phyloP scores from a whole-genome alignment of 2,329 filamentous ascomycete species.

The Gnomoniopsis sp. region DNA sequence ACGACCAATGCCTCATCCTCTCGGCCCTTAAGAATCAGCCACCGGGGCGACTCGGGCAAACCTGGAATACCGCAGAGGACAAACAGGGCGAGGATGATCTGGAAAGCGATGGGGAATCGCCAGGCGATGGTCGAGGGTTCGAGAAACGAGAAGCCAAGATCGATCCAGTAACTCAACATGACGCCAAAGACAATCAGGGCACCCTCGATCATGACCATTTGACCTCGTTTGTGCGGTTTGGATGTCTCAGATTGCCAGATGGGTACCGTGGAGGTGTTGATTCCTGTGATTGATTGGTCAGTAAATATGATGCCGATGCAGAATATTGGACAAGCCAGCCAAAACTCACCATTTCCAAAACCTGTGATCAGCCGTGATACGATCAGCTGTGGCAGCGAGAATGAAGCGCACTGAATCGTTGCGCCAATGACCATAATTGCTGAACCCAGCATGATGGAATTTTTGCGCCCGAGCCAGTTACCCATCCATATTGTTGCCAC shows the following conservation, averaged over 20 bases:
- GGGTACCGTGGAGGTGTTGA: constrained; percentile 18
- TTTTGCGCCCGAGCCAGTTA: constrained; percentile 16
- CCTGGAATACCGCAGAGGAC: constrained; percentile 16
- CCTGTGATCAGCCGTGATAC: constrained; percentile 16
- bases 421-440: constrained; percentile 18
- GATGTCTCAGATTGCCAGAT: constrained; percentile 20
- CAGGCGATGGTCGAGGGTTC: constrained; percentile 27
- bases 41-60: constrained; percentile 20
- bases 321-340: too few species aligned
- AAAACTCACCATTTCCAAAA: constrained; percentile 8
- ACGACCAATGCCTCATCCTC: constrained; percentile 16
- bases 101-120: constrained; percentile 30
- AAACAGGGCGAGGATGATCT: constrained; percentile 20
- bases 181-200: constrained; percentile 67
- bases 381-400: constrained; percentile 16
- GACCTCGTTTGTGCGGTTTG: constrained; percentile 14
- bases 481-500: constrained; percentile 18
- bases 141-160: constrained; percentile 23
- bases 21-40: constrained; percentile 19
- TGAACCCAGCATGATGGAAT: constrained; percentile 13
- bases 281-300: not conserved
- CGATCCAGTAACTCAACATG: constrained; percentile 59
- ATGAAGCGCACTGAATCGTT: constrained; percentile 14
- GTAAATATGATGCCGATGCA: not conserved
- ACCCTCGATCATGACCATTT: constrained; percentile 19